Conservation (phyloP, 345 rosid genomes). For the Hypericum perforatum region DNA sequence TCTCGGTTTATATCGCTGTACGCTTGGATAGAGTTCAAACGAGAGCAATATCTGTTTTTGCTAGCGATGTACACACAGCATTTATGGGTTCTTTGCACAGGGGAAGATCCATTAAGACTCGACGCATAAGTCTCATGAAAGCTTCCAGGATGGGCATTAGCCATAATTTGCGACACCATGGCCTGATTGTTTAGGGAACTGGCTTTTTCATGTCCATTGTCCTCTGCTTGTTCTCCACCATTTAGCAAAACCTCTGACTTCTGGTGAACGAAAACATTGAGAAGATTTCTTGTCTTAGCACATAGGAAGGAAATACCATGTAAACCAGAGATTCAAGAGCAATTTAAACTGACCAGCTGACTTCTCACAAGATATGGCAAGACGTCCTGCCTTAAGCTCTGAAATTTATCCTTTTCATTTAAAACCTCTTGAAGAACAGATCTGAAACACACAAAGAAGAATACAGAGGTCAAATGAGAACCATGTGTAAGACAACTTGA, state of each 20-base stretch:
- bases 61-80: constrained; percentile 88
- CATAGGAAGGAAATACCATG: not conserved
- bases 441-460: constrained; percentile 27
- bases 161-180: constrained; percentile 47
- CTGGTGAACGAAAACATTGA: constrained; percentile 25
- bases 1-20: constrained; percentile 86
- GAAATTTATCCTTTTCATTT: constrained; percentile 56
- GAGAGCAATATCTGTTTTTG: constrained; percentile 58
- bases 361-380: constrained; percentile 86
- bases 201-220: constrained; percentile 56
- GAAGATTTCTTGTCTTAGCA: constrained; percentile 3
- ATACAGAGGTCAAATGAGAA: constrained; percentile 3
- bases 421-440: constrained; percentile 69
- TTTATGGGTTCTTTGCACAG: constrained; percentile 55
- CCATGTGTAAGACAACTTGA: constrained; percentile 4
- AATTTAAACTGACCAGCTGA: constrained; percentile 72
- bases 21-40: constrained; percentile 83
- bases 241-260: constrained; percentile 49
- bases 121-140: constrained; percentile 52
- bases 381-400: constrained; percentile 73
- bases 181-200: constrained; percentile 43
- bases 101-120: constrained; percentile 26
- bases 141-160: constrained; percentile 64
- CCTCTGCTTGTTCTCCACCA: constrained; percentile 43
- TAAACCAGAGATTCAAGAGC: constrained; percentile 9